Base-by-base conservation (phyloP, 805 yeast genomes). In the Gaillardinia entomophila region DNA sequence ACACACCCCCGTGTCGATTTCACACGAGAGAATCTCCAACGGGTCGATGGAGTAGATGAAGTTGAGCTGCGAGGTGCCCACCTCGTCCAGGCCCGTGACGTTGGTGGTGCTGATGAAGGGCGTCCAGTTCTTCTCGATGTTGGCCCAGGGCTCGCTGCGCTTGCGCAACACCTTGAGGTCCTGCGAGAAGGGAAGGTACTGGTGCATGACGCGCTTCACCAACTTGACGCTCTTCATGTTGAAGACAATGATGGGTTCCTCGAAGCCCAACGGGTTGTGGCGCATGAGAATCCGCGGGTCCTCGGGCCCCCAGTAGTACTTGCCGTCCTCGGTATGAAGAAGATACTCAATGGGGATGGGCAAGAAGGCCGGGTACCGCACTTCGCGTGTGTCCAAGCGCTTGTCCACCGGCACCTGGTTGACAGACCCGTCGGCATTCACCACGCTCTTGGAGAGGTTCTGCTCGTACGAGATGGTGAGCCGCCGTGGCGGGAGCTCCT, bases 1-100 rank as follows among this genome's bases (percentile, higher is more conserved):
- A 41, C 66, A 60, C 12, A 43, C 34, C 1, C 50, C 57, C 2
- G 45, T 39, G 10, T 49, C 49, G 6, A 60, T 40, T 18, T 51
- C 54, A 43, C 66, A 60, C 12, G 44, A 41, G 11, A 56, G 34
- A 6, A 60, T 42, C 37, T 53, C 61, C 20, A 60, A 47, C 6
- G 59, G 59, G 14, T 35, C 45, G 10, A 55, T 40, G 2, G 58
- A 51, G 33, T 55, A 52, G 11, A 52, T 41, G 30, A 55, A 53
- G 28, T 46, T 51, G 10, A 53, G 16, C 15, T 37, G 32, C 11
- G 38, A 22, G 15, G 34, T 26, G 13, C 26, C 24, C 12, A 17
- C 16, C 13, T 11, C 13, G 24, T 2, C 33, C 18, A 18, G 20
- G 6, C 6, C 12, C 15, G 26, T 12, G 3, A n/a, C 5, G 6